Evolutionary conservation across 352 stramenopile species (phyloP).

Genomic region (Phytopythium oedochilum): DNA sequence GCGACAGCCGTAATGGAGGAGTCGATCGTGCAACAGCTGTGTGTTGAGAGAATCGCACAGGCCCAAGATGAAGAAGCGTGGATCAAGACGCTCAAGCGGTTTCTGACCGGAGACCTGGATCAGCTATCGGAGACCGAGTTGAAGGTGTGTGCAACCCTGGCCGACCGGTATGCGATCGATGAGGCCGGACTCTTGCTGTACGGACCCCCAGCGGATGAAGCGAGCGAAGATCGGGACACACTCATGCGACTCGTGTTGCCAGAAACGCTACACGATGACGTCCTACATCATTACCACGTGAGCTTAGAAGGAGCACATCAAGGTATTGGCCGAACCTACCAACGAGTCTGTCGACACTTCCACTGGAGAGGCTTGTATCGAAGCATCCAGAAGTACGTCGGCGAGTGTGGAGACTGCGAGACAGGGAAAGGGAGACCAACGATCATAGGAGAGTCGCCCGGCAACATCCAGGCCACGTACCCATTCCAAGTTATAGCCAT

Average conservation of each 20-base stretch:
- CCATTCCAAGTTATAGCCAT: conserved; percentile 9
- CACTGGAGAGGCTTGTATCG: conserved; percentile 3
- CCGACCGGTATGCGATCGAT: conserved; percentile 2
- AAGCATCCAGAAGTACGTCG: conserved; percentile 3
- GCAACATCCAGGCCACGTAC: conserved; percentile 8
- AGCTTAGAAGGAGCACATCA: conserved; percentile 10
- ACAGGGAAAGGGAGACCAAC: background rate
- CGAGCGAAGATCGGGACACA: background rate
- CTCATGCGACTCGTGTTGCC: conserved; percentile 8
- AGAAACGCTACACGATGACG: conserved; percentile 2
- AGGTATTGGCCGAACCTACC: conserved; percentile 4
- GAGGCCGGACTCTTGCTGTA: background rate
- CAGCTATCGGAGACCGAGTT: background rate
- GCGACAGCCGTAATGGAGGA: no score
- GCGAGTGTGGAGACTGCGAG: background rate
- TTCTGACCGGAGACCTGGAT: conserved; percentile 1
- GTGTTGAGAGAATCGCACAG: background rate
- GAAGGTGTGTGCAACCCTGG: no score
- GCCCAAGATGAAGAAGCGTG: conserved; percentile 6
- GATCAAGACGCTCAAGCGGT: conserved; percentile 3
- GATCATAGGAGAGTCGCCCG: conserved; percentile 5
- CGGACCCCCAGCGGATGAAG: background rate
- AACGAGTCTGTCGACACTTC: background rate
- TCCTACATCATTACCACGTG: conserved; percentile 10
- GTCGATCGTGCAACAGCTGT: no score